phyloP scores from a whole-genome alignment of 257 asterid genomes.

The Ilex asprella region DNA sequence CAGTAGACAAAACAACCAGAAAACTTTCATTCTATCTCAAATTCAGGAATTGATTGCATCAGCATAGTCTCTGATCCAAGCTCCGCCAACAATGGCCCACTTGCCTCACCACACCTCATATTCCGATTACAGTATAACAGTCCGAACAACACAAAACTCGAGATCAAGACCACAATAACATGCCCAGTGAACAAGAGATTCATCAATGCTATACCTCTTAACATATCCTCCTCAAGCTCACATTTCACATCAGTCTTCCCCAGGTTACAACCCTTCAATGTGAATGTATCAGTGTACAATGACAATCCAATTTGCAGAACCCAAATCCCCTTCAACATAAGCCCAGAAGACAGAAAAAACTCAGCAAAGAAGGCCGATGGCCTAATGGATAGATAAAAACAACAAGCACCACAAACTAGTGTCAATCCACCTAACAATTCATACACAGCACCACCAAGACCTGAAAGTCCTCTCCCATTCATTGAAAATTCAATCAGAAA shows the following conservation, averaged over 20 bases:
- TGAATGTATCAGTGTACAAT: constrained; percentile 55
- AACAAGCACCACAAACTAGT: constrained; percentile 48
- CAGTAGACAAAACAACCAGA: constrained; percentile 8
- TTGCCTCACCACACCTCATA: constrained; percentile 39
- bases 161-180: constrained; percentile 28
- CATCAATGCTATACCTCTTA: constrained; percentile 63
- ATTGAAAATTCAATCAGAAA: constrained; percentile 49
- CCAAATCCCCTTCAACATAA: constrained; percentile 77
- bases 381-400: constrained; percentile 49
- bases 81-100: constrained; percentile 39
- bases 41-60: constrained; percentile 58
- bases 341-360: constrained; percentile 50
- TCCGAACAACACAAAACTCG: constrained; percentile 42
- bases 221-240: constrained; percentile 60
- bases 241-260: constrained; percentile 55
- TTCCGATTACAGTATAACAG: constrained; percentile 33
- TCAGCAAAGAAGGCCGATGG: constrained; percentile 57
- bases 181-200: constrained; percentile 50
- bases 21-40: constrained; percentile 45
- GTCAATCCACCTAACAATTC: constrained; percentile 44
- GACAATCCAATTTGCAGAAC: constrained; percentile 72
- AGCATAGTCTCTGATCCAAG: constrained; percentile 44
- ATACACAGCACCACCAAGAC: constrained; percentile 50
- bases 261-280: constrained; percentile 55
- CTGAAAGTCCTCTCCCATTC: constrained; percentile 53